Base-by-base conservation (phyloP, 1,139 yeast species). In the Spathaspora sp. region DNA sequence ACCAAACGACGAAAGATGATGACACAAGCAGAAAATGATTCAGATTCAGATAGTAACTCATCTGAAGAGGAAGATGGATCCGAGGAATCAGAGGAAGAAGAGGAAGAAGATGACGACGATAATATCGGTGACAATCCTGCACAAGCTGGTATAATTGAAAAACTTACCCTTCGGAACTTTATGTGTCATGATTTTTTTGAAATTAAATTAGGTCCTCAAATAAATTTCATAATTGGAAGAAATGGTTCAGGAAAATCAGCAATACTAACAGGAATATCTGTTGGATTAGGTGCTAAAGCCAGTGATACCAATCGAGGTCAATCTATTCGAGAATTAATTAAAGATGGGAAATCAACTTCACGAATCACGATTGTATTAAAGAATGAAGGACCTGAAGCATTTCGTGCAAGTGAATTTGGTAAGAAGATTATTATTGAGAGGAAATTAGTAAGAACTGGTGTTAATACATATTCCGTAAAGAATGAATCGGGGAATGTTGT, bases 231-330 rank as follows among this genome's bases (percentile, higher is more conserved):
- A 47, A 88, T 90, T 33, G 99, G 99, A 10, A 80, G 88, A 52
- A 95, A 95, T 59, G 99, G 99, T 2, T 85, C 96, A 29, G 99
- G 99, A 27, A 95, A 95, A 60, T 84, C 95, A 64, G 97, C 99
- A 1, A 78, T 95, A 26, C 69, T 95, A 51, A 91, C 98, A 0
- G 98, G 97, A 1, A 82, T 95, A 6, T 83, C 95, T 2, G 86
- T 90, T 10, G 95, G 97, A 6, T 69, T 93, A 8, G 99, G 99
- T n/a, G 96, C 96, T 1, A 87, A 85, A 57, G 97, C 98, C 0
- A 76, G 84, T n/a, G 90, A 84, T 47, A 93, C 99, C 0, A 86
- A 86, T 57, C 78, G 99, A 62, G 98, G 96, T 4, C 72, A 81
- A 8, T 79, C 84, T 7, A 71, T 89, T 40, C 84, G 80, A 54